Percentiles rank a stretch among this genome's conserved stretches.
phyloP scores from a whole-genome alignment of 2,329 filamentous ascomycete species.

The Aspergillus ibericus region DNA sequence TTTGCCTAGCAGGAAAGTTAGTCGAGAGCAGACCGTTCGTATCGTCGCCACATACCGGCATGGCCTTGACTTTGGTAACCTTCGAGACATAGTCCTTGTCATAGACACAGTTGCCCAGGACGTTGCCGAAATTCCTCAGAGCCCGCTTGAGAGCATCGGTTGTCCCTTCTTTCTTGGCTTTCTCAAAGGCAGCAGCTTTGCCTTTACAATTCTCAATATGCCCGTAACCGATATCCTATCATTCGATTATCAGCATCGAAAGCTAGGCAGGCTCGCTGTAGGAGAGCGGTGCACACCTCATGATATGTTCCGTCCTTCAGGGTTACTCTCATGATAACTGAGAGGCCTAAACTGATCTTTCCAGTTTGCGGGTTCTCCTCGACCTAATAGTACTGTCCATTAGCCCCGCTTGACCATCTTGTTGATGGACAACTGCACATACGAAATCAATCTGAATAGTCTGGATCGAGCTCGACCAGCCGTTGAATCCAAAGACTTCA shows the following conservation, averaged over 20 bases:
- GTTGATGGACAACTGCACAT: conserved; percentile 25
- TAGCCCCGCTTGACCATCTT: background rate
- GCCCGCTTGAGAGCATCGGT: conserved; percentile 92
- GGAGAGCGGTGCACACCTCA: conserved; percentile 56
- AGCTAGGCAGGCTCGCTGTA: background rate
- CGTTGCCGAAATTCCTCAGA: conserved; percentile 88
- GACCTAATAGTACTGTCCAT: conserved; percentile 46
- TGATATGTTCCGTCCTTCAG: conserved; percentile 93
- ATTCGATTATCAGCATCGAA: background rate
- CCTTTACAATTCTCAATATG: conserved; percentile 95
- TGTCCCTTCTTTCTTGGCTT: conserved; percentile 96
- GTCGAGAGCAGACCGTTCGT: background rate
- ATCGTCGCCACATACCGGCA: conserved; percentile 50
- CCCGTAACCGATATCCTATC: conserved; percentile 85
- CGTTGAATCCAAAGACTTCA: conserved; percentile 94
- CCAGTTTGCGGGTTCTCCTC: conserved; percentile 78
- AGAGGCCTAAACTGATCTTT: conserved; percentile 81
- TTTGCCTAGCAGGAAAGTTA: conserved; percentile 50
- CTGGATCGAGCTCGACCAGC: conserved; percentile 95
- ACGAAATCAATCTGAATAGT: conserved; percentile 93
- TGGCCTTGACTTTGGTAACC: conserved; percentile 84
- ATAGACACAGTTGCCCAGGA: conserved; percentile 97
- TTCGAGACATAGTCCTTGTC: conserved; percentile 91
- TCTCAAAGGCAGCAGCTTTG: conserved; percentile 95
- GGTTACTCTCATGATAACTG: conserved; percentile 86